phyloP scores from a whole-genome alignment of 1,139 yeast species.

The Arxiozyma slooffiae region DNA sequence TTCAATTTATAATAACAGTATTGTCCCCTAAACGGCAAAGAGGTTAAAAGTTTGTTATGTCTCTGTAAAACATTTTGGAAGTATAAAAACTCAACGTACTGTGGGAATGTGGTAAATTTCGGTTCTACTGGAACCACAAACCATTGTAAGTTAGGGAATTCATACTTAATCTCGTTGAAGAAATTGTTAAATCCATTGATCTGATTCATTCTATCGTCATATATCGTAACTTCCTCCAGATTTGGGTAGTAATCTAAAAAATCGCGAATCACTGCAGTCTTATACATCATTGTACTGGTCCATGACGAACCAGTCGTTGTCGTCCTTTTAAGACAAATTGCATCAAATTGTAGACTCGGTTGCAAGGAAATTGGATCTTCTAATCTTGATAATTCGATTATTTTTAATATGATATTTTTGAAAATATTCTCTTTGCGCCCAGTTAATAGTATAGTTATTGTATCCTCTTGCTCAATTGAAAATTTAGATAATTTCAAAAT shows the following conservation, averaged over 20 bases:
- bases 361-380: not conserved
- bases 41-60: not conserved
- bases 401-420: conserved; percentile 6
- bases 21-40: not conserved
- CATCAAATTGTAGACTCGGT: conserved; percentile 30
- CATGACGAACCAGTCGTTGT: conserved; percentile 1
- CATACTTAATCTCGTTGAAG: conserved; percentile 12
- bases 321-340: conserved; percentile 32
- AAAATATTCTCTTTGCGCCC: conserved; percentile 30
- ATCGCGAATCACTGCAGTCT: conserved; percentile 32
- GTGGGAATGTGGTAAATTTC: not conserved
- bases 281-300: conserved; percentile 31
- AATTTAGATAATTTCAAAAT: conserved; percentile 30
- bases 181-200: conserved; percentile 30
- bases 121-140: conserved; percentile 17
- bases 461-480: conserved; percentile 30
- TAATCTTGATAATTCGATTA: not conserved
- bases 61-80: not conserved
- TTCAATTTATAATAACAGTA: not conserved
- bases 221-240: conserved; percentile 30
- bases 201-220: conserved; percentile 37
- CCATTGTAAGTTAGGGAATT: conserved; percentile 12
- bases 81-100: not conserved
- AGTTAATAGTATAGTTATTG: conserved; percentile 35
- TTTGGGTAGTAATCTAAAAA: conserved; percentile 28